phyloP scores from a whole-genome alignment of 2,329 filamentous ascomycete genomes.

The Elsinoe necatrix region DNA sequence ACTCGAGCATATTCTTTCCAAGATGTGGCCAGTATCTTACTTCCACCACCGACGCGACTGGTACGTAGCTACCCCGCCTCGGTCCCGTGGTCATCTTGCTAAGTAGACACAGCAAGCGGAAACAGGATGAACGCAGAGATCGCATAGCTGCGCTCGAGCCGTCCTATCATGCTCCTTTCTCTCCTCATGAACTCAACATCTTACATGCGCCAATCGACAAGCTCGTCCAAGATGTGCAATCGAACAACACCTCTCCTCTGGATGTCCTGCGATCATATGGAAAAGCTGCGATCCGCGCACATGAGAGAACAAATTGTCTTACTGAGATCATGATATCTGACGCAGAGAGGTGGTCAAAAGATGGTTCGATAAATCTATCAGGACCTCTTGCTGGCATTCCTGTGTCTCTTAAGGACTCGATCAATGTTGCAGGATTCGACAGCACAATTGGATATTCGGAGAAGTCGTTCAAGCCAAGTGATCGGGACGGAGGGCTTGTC shows the following conservation, averaged over 20 bases:
- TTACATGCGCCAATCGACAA: conserved; percentile 66
- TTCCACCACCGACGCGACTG: conserved; percentile 16
- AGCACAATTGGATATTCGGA: conserved; percentile 70
- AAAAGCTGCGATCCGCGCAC: conserved; percentile 75
- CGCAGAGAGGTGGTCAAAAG: conserved; percentile 62
- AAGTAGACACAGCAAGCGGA: conserved; percentile 54
- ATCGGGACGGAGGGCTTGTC: conserved; percentile 63
- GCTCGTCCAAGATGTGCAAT: conserved; percentile 69
- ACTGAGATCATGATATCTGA: conserved; percentile 77
- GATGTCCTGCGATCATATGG: conserved; percentile 78
- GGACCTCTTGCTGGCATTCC: conserved; percentile 83
- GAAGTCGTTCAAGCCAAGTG: conserved; percentile 58
- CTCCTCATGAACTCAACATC: conserved; percentile 55
- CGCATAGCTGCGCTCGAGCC: conserved; percentile 60
- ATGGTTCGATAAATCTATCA: conserved; percentile 57
- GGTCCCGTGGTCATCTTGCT: background rate
- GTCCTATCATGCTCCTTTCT: conserved; percentile 58
- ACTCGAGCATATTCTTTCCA: background rate
- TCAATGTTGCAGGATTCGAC: conserved; percentile 77
- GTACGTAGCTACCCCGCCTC: conserved; percentile 1
- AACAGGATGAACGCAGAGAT: conserved; percentile 64
- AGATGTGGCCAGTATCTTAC: conserved; percentile 11
- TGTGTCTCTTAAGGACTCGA: conserved; percentile 68
- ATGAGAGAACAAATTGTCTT: conserved; percentile 78
- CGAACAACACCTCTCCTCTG: conserved; percentile 54